Conservation (phyloP, 1,139 yeast genomes). For the Pichiaceae sp. region DNA sequence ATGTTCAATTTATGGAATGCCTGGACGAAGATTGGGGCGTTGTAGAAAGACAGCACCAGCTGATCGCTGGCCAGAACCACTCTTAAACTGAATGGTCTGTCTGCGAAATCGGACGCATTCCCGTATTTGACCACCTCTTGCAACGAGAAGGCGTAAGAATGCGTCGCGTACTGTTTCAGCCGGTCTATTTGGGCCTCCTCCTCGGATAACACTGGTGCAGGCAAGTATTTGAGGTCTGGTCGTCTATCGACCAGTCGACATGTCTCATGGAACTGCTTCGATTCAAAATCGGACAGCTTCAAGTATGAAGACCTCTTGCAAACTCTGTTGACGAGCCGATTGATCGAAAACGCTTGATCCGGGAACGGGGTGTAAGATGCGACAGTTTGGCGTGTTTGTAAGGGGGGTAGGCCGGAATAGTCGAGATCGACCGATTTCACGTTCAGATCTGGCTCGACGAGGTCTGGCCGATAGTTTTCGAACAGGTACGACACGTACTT, state of each 20-base stretch:
- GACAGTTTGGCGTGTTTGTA: not conserved
- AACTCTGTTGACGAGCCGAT: not conserved
- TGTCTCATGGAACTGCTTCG: not conserved
- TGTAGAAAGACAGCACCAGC: constrained; percentile 19
- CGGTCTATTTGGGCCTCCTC: constrained; percentile 8
- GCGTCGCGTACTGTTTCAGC: constrained; percentile 3
- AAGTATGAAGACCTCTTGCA: not conserved
- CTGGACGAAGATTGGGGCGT: constrained; percentile 17
- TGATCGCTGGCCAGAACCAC: constrained; percentile 20
- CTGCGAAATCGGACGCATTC: constrained; percentile 20
- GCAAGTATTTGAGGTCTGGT: not conserved
- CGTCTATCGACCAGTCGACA: not conserved
- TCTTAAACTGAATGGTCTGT: constrained; percentile 22
- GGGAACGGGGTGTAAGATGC: not conserved
- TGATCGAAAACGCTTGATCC: not conserved
- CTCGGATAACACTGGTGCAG: constrained; percentile 8
- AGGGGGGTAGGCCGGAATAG: not conserved
- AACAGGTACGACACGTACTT: constrained; percentile 14
- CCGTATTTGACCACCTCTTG: constrained; percentile 23
- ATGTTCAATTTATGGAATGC: constrained; percentile 22
- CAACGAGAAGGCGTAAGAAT: constrained; percentile 16
- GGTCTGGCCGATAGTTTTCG: constrained; percentile 13
- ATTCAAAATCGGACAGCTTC: not conserved
- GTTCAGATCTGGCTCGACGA: constrained; percentile 20
- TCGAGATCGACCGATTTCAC: constrained; percentile 8